Evolutionary conservation across 2,329 filamentous ascomycete species (phyloP).

Genomic region (Mycocentrospora acerina): DNA sequence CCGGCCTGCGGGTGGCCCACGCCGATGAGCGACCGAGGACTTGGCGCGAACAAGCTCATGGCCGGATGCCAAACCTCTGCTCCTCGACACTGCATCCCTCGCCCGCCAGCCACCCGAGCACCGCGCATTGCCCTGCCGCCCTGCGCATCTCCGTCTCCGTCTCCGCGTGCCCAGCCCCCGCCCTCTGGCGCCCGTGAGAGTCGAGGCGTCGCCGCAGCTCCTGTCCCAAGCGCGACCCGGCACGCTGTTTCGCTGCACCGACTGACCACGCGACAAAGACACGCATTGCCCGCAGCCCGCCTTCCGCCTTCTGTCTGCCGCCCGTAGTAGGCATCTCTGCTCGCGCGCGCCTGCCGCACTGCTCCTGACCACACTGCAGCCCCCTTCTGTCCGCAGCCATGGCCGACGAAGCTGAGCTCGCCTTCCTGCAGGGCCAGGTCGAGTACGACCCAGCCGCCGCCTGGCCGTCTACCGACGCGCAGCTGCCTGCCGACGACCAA

Average conservation of each 20-base stretch:
- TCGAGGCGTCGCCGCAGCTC: slow-evolving; percentile 4
- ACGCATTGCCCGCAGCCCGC: slow-evolving; percentile 16
- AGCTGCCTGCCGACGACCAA: slow-evolving; percentile 45
- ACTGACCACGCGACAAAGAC: slow-evolving; percentile 28
- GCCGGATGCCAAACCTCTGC: neutral
- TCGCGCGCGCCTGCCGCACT: slow-evolving; percentile 3
- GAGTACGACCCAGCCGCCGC: slow-evolving; percentile 45
- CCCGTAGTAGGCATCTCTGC: slow-evolving; percentile 13
- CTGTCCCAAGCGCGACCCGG: slow-evolving; percentile 9
- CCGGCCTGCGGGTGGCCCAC: too few species aligned
- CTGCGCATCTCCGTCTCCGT: slow-evolving; percentile 13
- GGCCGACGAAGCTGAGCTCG: slow-evolving; percentile 56
- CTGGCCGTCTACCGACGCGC: slow-evolving; percentile 42
- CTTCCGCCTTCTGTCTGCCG: slow-evolving; percentile 8
- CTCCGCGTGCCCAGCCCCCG: neutral
- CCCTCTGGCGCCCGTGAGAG: slow-evolving; percentile 2
- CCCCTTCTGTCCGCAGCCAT: slow-evolving; percentile 33
- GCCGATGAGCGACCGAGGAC: too few species aligned
- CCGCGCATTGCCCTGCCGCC: slow-evolving; percentile 14
- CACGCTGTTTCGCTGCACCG: slow-evolving; percentile 10
- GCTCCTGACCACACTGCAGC: slow-evolving; percentile 13
- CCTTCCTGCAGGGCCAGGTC: slow-evolving; percentile 54
- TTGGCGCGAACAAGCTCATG: too few species aligned
- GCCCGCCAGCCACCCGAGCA: slow-evolving; percentile 11
- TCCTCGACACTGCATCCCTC: slow-evolving; percentile 5